phyloP scores from a whole-genome alignment of 1,139 yeast genomes.

The Yamadazyma dendronema region DNA sequence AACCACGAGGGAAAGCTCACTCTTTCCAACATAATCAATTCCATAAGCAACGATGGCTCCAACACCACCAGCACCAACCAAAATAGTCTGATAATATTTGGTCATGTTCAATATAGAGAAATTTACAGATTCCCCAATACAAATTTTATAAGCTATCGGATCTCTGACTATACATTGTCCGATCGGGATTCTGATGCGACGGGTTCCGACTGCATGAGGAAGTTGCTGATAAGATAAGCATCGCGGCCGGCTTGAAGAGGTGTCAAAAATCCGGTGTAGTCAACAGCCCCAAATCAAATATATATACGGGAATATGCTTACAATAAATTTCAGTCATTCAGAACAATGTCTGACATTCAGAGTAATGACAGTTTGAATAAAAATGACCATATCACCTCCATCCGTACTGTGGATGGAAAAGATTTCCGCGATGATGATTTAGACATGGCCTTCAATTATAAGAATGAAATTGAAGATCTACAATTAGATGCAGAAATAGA shows the following conservation, averaged over 20 bases:
- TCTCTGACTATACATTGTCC: not conserved
- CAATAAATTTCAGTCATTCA: no score
- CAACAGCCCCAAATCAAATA: no score
- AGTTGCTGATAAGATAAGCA: no score
- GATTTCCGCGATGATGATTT: conserved; percentile 8
- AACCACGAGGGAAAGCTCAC: conserved; percentile 58
- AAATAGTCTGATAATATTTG: conserved; percentile 10
- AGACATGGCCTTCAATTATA: conserved; percentile 10
- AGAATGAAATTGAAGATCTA: conserved; percentile 7
- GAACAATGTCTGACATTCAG: conserved; percentile 24
- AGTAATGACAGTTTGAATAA: conserved; percentile 6
- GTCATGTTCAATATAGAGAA: conserved; percentile 55
- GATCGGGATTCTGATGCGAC: not conserved
- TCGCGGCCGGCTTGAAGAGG: no score
- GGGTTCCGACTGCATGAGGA: conserved; percentile 12
- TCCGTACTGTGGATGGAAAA: conserved; percentile 8
- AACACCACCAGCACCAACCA: conserved; percentile 54
- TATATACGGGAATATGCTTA: no score
- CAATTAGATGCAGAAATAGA: conserved; percentile 7
- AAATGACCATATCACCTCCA: conserved; percentile 5
- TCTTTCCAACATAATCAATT: conserved; percentile 40
- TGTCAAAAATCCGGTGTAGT: no score
- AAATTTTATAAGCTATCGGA: no score
- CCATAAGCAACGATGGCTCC: conserved; percentile 69
- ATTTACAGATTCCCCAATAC: conserved; percentile 60